Evolutionary conservation across 306 rosid genomes (phyloP).

Genomic region (Hippophae tibetana): DNA sequence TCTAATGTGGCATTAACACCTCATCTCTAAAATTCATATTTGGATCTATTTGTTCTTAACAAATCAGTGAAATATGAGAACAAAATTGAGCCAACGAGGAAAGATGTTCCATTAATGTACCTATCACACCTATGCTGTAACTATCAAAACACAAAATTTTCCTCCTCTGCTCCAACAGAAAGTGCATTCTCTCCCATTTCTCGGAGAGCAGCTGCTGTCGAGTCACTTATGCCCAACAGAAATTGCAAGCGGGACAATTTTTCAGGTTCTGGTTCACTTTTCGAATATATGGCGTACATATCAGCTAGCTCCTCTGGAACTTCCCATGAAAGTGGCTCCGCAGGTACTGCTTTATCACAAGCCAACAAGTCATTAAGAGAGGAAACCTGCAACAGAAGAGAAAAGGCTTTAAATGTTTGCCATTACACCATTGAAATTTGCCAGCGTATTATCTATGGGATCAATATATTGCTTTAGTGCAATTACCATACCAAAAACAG

Average conservation of each 20-base stretch:
- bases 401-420: slow-evolving; percentile 3
- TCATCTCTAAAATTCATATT: slow-evolving; percentile 10
- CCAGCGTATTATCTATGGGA: background rate
- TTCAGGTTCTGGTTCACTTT: slow-evolving; percentile 63
- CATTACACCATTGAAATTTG: slow-evolving; percentile 9
- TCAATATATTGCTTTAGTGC: slow-evolving; percentile 1
- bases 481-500: slow-evolving; percentile 5
- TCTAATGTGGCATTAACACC: slow-evolving; percentile 1
- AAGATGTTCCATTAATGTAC: background rate
- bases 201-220: slow-evolving; percentile 54
- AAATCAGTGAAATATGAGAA: background rate
- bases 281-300: slow-evolving; percentile 55
- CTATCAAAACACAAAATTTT: slow-evolving; percentile 67
- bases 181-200: slow-evolving; percentile 59
- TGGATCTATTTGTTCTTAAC: background rate
- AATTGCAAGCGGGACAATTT: slow-evolving; percentile 74
- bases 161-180: slow-evolving; percentile 52
- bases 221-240: slow-evolving; percentile 74
- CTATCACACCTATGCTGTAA: slow-evolving; percentile 1
- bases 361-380: slow-evolving; percentile 58
- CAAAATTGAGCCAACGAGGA: slow-evolving; percentile 20
- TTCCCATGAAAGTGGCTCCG: slow-evolving; percentile 44
- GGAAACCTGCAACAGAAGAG: slow-evolving; percentile 32
- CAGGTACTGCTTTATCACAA: slow-evolving; percentile 58
- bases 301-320: slow-evolving; percentile 78